Conservation (phyloP, 257 asterid species). For the Solanum ossicruentum region DNA sequence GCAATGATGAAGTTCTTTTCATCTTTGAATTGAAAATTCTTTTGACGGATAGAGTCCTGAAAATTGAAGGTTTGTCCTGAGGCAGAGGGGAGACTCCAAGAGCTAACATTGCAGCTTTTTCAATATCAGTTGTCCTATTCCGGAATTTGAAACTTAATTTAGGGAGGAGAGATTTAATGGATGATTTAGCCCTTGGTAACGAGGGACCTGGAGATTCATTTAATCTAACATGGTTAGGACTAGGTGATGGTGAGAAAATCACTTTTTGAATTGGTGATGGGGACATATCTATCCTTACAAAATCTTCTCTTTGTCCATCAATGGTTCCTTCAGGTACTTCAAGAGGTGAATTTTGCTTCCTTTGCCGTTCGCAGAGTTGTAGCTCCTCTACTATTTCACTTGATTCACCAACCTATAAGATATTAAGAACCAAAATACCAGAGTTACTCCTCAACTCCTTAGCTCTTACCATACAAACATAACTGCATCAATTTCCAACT, state of each 20-base stretch:
- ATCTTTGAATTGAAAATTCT: slow-evolving; percentile 46
- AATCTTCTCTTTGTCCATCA: slow-evolving; percentile 37
- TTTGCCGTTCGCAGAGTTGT: slow-evolving; percentile 8
- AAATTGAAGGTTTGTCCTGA: slow-evolving; percentile 30
- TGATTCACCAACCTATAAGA: slow-evolving; percentile 40
- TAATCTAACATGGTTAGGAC: slow-evolving; percentile 40
- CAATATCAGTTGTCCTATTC: slow-evolving; percentile 50
- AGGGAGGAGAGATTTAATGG: slow-evolving; percentile 55
- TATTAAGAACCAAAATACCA: not conserved
- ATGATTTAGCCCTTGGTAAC: slow-evolving; percentile 33
- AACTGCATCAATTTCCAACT: not conserved
- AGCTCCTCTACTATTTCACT: slow-evolving; percentile 70
- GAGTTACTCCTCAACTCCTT: not conserved
- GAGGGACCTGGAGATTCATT: slow-evolving; percentile 53
- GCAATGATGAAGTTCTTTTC: slow-evolving; percentile 70
- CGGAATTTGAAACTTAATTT: slow-evolving; percentile 67
- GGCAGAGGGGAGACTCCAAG: slow-evolving; percentile 44
- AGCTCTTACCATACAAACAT: not conserved
- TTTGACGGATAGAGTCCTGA: slow-evolving; percentile 54
- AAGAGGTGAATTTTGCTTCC: slow-evolving; percentile 8
- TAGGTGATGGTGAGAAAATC: slow-evolving; percentile 71
- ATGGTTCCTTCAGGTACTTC: slow-evolving; percentile 25
- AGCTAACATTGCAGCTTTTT: slow-evolving; percentile 61
- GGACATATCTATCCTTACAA: slow-evolving; percentile 40
- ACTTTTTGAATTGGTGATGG: slow-evolving; percentile 50